Percentiles rank a stretch among this genome's conserved stretches.
Conservation (phyloP, 768 basidiomycete species). For the Phlebiopsis flavidoalba region DNA sequence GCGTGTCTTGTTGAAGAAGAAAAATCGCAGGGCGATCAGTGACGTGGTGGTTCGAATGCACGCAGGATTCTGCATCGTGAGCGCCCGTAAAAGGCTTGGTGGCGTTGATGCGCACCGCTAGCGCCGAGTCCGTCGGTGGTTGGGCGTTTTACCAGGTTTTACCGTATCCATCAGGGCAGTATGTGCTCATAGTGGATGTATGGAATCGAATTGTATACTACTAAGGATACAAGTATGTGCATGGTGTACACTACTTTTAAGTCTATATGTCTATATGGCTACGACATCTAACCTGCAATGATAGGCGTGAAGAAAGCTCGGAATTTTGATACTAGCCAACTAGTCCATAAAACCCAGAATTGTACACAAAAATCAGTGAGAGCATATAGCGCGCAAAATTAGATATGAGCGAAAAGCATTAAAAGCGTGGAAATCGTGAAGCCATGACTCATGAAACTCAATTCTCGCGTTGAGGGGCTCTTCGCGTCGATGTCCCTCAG, state of each 20-base stretch:
- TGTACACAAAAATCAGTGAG: neutral
- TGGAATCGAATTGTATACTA: neutral
- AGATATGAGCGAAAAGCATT: constrained; percentile 28
- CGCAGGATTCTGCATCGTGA: neutral
- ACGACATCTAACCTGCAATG: constrained; percentile 19
- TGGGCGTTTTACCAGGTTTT: neutral
- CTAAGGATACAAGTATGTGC: neutral
- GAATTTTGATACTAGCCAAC: no score
- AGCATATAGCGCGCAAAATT: constrained; percentile 29
- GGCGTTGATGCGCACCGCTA: neutral
- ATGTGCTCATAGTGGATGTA: neutral
- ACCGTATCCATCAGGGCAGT: neutral
- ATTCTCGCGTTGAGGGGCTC: constrained; percentile 16
- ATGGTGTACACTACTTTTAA: constrained; percentile 11
- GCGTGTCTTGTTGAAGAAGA: no score
- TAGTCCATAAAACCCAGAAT: neutral
- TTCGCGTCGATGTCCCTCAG: constrained; percentile 1
- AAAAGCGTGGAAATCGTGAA: constrained; percentile 12
- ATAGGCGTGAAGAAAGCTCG: neutral
- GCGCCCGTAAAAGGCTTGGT: neutral
- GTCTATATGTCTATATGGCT: constrained; percentile 34
- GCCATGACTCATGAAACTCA: neutral
- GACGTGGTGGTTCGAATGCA: no score
- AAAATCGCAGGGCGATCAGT: no score
- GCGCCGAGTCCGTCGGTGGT: neutral